Conservation (phyloP, 345 rosid species). For the Eucalyptus victrix region DNA sequence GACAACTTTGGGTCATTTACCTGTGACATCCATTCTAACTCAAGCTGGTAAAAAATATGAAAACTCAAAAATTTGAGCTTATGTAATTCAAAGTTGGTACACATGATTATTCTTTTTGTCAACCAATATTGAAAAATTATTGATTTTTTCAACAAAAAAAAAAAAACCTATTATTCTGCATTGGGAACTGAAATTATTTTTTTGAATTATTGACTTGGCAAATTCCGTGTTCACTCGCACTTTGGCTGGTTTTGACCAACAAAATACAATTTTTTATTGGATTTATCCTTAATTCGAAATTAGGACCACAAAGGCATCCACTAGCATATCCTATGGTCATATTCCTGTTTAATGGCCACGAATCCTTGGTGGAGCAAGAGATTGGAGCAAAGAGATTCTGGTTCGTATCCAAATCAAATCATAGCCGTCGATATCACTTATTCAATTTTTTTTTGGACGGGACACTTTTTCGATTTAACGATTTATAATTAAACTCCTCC, state of each 20-base stretch:
- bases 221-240: neutral
- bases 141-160: neutral
- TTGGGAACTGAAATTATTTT: neutral
- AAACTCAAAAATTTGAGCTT: neutral
- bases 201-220: neutral
- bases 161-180: neutral
- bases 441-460: no score
- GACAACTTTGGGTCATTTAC: neutral
- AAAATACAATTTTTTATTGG: neutral
- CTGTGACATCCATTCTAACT: neutral
- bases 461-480: neutral
- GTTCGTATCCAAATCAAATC: neutral
- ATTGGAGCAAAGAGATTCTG: neutral
- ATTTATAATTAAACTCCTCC: neutral
- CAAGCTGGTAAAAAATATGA: neutral
- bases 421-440: neutral
- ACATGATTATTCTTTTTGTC: no score
- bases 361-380: neutral
- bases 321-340: neutral
- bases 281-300: neutral
- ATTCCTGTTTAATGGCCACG: neutral
- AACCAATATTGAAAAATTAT: no score
- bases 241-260: neutral
- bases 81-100: no score
- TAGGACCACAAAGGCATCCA: neutral